A percentile compares a stretch with the other conserved stretches of the same genome.
phyloP scores from a whole-genome alignment of 805 yeast genomes.

The Blastobotrys robertii region DNA sequence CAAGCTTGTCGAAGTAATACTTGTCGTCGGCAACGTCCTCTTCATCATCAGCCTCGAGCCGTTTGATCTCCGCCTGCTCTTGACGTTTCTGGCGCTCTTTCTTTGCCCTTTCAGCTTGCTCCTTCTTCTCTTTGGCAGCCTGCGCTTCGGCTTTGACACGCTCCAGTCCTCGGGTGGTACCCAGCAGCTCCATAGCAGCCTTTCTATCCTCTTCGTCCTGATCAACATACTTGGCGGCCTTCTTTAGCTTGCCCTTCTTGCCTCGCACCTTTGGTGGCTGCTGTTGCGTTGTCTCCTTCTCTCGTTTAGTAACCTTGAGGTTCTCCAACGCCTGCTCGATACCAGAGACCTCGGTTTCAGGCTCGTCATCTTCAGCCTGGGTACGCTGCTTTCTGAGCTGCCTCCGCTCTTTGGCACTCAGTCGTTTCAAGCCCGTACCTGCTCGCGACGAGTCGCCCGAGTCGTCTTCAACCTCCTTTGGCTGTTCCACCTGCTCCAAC shows the following conservation, averaged over 20 bases:
- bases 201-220: conserved; percentile 86
- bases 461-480: neutral
- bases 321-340: conserved; percentile 23
- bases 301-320: conserved; percentile 7
- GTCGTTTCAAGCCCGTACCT: conserved; percentile 1
- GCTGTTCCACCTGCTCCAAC: neutral
- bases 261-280: conserved; percentile 53
- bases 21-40: conserved; percentile 28
- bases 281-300: conserved; percentile 5
- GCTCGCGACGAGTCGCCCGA: neutral
- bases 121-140: conserved; percentile 30
- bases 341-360: conserved; percentile 12
- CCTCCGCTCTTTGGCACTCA: conserved; percentile 16
- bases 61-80: conserved; percentile 36
- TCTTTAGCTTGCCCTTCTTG: conserved; percentile 73
- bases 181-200: conserved; percentile 69
- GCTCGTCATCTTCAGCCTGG: conserved; percentile 1
- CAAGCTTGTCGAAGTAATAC: conserved; percentile 35
- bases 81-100: conserved; percentile 31
- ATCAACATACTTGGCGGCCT: conserved; percentile 71
- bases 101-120: conserved; percentile 26
- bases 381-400: conserved; percentile 9
- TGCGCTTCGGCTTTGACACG: conserved; percentile 28
- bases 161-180: conserved; percentile 59
- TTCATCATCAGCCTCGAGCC: conserved; percentile 25